Evolutionary conservation across 208 protist species (phyloP), one percentile per base, ranked within the genome.

Genomic region (Acanthamoeba royreba): DNA sequence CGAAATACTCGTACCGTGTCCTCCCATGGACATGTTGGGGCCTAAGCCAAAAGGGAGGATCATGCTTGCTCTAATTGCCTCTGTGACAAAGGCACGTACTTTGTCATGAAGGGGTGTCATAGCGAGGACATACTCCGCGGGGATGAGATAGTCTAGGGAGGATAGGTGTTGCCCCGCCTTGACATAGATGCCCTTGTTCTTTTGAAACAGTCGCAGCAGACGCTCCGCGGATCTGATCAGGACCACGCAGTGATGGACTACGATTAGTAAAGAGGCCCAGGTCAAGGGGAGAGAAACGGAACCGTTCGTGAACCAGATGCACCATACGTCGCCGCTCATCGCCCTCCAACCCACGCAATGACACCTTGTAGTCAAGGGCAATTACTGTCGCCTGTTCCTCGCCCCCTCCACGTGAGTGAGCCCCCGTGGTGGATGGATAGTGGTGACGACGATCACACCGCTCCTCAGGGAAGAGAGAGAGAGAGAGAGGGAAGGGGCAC

Each of bases 131-230:
- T 98, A 99, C 95, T 99, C 97, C 9, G 92, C 61, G 5, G 98
- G 98, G 22, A 99, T 72, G 38, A 98, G 95, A 79, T 99, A 97
- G 86, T 98, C 98, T 94, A 99, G 96, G 69, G 98, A 98, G 7
- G 98, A 97, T 55, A 99, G 97, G 52, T 98, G 97, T 88, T 99
- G 98, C 8, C 98, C 98, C 9, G 98, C 97, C 94, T 99, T 99
- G 11, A 99, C 98, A 77, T 99, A 99, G 8, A 99, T 97, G 2
- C 98, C 98, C 46, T 98, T 98, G 40, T 19, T 28, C 17, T 52
- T 40, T 19, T 52, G n/a, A 52, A 86, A 86, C 19, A 22, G 13
- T 13, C 22, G 11, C 13, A 86, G 43, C 13, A 77, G 66, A 13
- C 66, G 66, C 66, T 77, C 17, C 11, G 66, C 66, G 35, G 66